Percentiles rank a stretch among this genome's conserved stretches.
These are phyloP conservation scores for Alternaria sp. DNA, from an alignment of 2,329 filamentous ascomycete species.

Conservation along the genomic window DNA sequence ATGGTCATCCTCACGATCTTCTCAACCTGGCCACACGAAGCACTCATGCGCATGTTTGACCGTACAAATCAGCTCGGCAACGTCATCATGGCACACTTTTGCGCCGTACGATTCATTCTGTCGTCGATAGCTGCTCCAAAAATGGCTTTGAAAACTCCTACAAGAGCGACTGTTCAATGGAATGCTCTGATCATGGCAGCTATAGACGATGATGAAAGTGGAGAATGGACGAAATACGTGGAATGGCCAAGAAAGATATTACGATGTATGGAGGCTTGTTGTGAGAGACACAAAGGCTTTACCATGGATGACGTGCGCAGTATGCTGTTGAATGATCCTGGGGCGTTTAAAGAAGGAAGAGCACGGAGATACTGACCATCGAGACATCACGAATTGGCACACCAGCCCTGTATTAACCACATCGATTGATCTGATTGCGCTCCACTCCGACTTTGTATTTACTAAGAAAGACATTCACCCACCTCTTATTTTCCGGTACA, in stretches of 20 bases:
- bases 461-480: neutral
- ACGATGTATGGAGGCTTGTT: conserved; percentile 10
- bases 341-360: conserved; percentile 44
- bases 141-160: conserved; percentile 14
- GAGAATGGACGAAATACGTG: conserved; percentile 41
- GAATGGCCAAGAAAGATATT: conserved; percentile 37
- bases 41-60: conserved; percentile 20
- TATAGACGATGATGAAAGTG: conserved; percentile 32
- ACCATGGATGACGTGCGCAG: conserved; percentile 15
- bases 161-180: conserved; percentile 46
- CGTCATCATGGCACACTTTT: conserved; percentile 25
- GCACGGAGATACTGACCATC: neutral
- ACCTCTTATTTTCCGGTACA: neutral
- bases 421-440: too few species aligned
- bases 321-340: conserved; percentile 44
- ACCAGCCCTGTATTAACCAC: too few species aligned
- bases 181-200: conserved; percentile 43
- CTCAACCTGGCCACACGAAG: conserved; percentile 26
- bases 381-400: neutral
- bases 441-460: too few species aligned
- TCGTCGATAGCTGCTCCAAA: conserved; percentile 19
- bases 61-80: conserved; percentile 19
- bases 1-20: conserved; percentile 23
- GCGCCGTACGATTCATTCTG: conserved; percentile 20
- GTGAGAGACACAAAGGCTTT: conserved; percentile 14